Evolutionary conservation across 352 stramenopile species (phyloP).

Genomic region (Saprolegnia parasitica): DNA sequence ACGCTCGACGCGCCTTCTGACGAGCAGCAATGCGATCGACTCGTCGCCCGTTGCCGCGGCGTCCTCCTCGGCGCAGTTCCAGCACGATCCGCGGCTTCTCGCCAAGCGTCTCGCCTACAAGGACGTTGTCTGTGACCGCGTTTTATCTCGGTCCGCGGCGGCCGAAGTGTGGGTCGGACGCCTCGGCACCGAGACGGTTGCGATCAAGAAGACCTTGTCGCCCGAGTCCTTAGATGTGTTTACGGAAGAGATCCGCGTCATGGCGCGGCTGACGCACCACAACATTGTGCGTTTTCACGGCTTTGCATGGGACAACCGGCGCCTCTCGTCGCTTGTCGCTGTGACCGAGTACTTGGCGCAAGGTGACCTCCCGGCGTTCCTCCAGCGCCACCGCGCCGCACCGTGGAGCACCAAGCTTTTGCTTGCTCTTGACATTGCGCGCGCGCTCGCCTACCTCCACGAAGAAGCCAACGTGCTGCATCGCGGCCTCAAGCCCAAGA

Average conservation of each 20-base stretch:
- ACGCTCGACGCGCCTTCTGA: background rate
- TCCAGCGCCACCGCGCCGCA: background rate
- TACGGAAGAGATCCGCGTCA: slow-evolving; percentile 19
- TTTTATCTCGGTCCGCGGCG: background rate
- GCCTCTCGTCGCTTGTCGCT: slow-evolving; percentile 2
- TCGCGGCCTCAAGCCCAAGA: slow-evolving; percentile 4
- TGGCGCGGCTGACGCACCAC: slow-evolving; percentile 12
- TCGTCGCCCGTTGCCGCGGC: background rate
- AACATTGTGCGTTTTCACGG: slow-evolving; percentile 7
- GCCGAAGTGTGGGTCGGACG: slow-evolving; percentile 6
- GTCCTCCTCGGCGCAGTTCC: background rate
- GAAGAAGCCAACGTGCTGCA: background rate
- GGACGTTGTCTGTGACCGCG: background rate
- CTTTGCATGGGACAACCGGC: slow-evolving; percentile 16
- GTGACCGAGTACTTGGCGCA: slow-evolving; percentile 22
- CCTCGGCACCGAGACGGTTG: slow-evolving; percentile 11
- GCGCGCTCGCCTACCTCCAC: slow-evolving; percentile 13
- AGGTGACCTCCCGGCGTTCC: slow-evolving; percentile 13
- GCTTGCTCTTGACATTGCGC: slow-evolving; percentile 8
- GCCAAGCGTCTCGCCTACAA: background rate
- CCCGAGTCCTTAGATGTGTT: slow-evolving; percentile 3
- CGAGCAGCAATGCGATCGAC: background rate
- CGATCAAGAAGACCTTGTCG: slow-evolving; percentile 8
- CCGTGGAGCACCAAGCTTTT: background rate
- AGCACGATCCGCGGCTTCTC: background rate